These are phyloP conservation scores for Viola odorata DNA, from an alignment of 345 rosid species.

Conservation along the genomic window DNA sequence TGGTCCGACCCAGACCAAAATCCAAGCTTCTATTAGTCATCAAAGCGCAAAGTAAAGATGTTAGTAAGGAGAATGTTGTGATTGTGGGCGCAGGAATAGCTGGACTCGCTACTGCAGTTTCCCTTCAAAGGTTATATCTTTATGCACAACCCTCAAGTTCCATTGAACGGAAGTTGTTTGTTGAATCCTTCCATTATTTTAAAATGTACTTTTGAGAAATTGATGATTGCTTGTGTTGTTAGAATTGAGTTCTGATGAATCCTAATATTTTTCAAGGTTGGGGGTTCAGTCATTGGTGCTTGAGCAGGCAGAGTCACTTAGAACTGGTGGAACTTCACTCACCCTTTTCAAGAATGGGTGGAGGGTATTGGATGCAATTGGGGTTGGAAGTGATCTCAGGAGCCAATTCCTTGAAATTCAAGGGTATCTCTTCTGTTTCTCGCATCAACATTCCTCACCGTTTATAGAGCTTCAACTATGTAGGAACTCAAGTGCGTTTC, in stretches of 20 bases:
- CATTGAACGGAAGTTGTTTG: neutral
- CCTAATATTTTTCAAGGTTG: slow-evolving; percentile 27
- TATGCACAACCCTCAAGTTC: neutral
- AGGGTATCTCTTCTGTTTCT: slow-evolving; percentile 39
- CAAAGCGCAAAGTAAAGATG: slow-evolving; percentile 28
- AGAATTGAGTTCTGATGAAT: neutral
- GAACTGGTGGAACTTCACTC: slow-evolving; percentile 82
- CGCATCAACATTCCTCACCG: neutral
- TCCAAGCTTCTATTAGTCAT: slow-evolving; percentile 15
- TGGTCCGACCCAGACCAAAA: slow-evolving; percentile 25
- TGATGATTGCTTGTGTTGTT: neutral
- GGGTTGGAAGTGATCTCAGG: slow-evolving; percentile 71
- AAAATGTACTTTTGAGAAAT: too few relatives aligned
- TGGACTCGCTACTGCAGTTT: slow-evolving; percentile 84
- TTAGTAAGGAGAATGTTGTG: slow-evolving; percentile 50
- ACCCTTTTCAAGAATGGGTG: slow-evolving; percentile 96
- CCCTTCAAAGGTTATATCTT: slow-evolving; percentile 55
- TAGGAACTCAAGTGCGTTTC: too few relatives aligned
- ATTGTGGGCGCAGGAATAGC: slow-evolving; percentile 85
- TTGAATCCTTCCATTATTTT: neutral
- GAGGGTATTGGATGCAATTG: slow-evolving; percentile 82
- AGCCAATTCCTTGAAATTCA: slow-evolving; percentile 70
- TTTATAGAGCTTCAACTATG: too few relatives aligned
- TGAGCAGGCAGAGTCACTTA: slow-evolving; percentile 83
- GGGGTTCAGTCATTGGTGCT: slow-evolving; percentile 74